A percentile compares a stretch with the other conserved stretches of the same genome.
Conservation (phyloP, 2,329 filamentous ascomycete genomes). For the Diatrype stigma region DNA sequence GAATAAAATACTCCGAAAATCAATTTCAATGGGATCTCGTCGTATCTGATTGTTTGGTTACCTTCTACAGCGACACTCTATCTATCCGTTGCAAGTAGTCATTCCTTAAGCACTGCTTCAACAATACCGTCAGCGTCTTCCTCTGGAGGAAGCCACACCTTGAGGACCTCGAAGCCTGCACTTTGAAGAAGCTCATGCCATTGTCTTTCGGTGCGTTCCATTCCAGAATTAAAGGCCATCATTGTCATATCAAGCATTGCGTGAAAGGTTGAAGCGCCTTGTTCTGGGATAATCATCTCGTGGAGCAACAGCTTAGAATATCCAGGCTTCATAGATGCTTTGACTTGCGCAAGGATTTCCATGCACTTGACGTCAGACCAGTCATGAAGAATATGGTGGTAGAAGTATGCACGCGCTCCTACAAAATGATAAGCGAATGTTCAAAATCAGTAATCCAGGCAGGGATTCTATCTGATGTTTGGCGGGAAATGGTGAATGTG, state of each 20-base stretch:
- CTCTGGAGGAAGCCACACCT: conserved; percentile 17
- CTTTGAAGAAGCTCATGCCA: conserved; percentile 18
- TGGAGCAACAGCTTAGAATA: conserved; percentile 31
- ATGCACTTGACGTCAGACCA: conserved; percentile 30
- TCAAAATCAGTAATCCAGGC: no score
- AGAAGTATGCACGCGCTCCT: conserved; percentile 28
- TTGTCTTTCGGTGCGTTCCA: conserved; percentile 23
- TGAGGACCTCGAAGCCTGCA: conserved; percentile 19
- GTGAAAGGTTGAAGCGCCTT: conserved; percentile 16
- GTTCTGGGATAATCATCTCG: conserved; percentile 28
- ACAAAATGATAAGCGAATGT: background rate
- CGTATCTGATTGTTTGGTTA: no score
- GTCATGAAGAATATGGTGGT: conserved; percentile 32
- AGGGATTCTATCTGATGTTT: no score
- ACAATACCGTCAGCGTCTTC: conserved; percentile 21
- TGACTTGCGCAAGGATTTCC: conserved; percentile 26
- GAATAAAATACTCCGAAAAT: no score
- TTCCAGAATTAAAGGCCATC: conserved; percentile 25
- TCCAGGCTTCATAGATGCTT: conserved; percentile 25
- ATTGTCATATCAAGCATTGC: conserved; percentile 26
- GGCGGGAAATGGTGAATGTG: no score
- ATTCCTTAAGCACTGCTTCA: conserved; percentile 15
- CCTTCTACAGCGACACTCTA: no score
- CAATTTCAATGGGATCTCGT: no score
- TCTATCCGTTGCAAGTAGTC: background rate